These are phyloP conservation scores for Datura wrightii DNA, from an alignment of 257 asterid genomes.

Conservation along the genomic window DNA sequence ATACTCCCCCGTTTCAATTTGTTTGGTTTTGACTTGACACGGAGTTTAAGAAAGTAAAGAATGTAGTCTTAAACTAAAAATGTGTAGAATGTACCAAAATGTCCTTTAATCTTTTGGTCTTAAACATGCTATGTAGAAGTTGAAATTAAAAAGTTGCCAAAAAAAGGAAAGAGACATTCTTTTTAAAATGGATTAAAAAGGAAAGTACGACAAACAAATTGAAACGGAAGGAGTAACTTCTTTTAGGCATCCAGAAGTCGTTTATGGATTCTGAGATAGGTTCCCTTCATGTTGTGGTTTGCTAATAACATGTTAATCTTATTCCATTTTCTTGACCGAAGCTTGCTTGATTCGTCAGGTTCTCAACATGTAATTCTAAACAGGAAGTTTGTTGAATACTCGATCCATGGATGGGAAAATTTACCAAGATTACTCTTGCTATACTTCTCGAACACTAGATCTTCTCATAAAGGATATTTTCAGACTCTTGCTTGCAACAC, in stretches of 20 bases:
- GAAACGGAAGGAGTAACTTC: no score
- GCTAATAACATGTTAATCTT: neutral
- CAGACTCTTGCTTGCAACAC: constrained; percentile 52
- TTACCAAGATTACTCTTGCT: constrained; percentile 50
- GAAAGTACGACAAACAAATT: no score
- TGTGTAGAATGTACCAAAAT: no score
- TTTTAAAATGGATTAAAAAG: no score
- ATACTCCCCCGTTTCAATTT: neutral
- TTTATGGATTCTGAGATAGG: neutral
- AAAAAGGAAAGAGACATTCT: no score
- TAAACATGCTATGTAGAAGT: no score
- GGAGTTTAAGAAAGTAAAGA: no score
- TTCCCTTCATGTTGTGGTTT: neutral
- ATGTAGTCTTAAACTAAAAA: no score
- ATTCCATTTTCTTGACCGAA: neutral
- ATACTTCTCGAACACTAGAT: constrained; percentile 49
- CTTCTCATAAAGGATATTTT: constrained; percentile 49
- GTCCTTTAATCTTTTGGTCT: no score
- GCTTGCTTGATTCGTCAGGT: constrained; percentile 39
- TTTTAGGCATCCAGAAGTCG: no score
- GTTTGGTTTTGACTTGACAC: no score
- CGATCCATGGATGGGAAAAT: constrained; percentile 52
- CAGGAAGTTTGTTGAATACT: constrained; percentile 44
- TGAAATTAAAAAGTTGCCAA: no score
- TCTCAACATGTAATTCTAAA: constrained; percentile 52